Conservation (phyloP, 2,329 filamentous ascomycete species). For the Neoascochyta sp. region DNA sequence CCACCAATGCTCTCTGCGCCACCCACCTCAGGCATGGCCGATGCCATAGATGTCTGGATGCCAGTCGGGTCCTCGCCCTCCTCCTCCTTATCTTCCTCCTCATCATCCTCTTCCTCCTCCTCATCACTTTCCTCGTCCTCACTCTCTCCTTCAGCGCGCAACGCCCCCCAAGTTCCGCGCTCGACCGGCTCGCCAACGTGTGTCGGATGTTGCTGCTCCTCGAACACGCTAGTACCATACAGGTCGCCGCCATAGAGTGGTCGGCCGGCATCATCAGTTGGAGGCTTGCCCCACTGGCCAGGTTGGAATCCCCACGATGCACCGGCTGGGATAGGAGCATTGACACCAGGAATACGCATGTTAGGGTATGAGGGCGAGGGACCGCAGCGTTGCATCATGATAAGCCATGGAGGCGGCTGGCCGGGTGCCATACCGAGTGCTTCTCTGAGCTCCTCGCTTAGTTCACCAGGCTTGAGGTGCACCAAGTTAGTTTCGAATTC, state of each 20-base stretch:
- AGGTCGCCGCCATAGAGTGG: constrained; percentile 93
- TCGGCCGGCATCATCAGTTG: constrained; percentile 86
- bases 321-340: constrained; percentile 84
- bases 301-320: constrained; percentile 93
- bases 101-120: constrained; percentile 58
- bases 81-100: constrained; percentile 67
- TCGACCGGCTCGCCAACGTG: constrained; percentile 71
- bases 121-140: constrained; percentile 61
- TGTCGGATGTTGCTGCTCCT: constrained; percentile 56
- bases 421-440: constrained; percentile 90
- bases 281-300: constrained; percentile 93
- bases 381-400: constrained; percentile 92
- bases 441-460: constrained; percentile 85
- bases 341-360: constrained; percentile 91
- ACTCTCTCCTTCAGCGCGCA: constrained; percentile 75
- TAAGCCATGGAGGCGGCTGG: constrained; percentile 92
- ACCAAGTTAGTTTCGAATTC: constrained; percentile 94
- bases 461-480: constrained; percentile 82
- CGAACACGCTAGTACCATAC: constrained; percentile 70
- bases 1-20: constrained; percentile 73
- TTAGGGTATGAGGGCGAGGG: constrained; percentile 92
- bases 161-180: constrained; percentile 84
- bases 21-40: constrained; percentile 73
- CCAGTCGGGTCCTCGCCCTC: constrained; percentile 56
- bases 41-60: constrained; percentile 68